A percentile compares a stretch with the other conserved stretches of the same genome.
These are phyloP conservation scores for Dichotomopilus funicola DNA, from an alignment of 2,329 filamentous ascomycete species.

Conservation along the genomic window DNA sequence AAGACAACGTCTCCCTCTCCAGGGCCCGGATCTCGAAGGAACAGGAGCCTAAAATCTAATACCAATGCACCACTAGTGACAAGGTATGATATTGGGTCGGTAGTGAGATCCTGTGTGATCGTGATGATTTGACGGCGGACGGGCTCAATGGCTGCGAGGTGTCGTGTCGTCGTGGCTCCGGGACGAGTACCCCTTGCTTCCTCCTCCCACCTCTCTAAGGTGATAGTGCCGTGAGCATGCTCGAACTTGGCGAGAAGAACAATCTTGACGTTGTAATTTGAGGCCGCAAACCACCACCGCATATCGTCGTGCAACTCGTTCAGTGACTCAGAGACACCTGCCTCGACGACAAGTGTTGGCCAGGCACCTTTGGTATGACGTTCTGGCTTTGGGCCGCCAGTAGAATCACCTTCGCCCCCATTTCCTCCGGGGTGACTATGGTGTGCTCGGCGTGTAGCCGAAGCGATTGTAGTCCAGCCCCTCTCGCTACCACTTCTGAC, in stretches of 20 bases:
- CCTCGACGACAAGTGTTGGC: constrained; percentile 18
- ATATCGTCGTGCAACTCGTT: not conserved
- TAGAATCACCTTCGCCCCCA: constrained; percentile 4
- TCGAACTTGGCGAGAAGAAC: constrained; percentile 17
- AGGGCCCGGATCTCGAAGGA: not conserved
- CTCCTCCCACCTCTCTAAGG: constrained; percentile 18
- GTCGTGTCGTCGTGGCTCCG: constrained; percentile 12
- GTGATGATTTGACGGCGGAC: constrained; percentile 13
- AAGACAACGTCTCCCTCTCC: constrained; percentile 1
- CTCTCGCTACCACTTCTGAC: not conserved
- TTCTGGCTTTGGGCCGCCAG: constrained; percentile 7
- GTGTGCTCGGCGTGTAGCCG: not conserved
- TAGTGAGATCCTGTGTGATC: constrained; percentile 10
- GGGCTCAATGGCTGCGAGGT: constrained; percentile 6
- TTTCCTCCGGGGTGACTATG: not conserved
- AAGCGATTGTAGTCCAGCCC: not conserved
- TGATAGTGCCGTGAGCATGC: not conserved
- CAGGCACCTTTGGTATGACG: constrained; percentile 6
- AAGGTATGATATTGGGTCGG: constrained; percentile 12
- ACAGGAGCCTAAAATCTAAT: not conserved
- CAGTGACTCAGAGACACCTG: constrained; percentile 10
- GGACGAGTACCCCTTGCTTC: constrained; percentile 8
- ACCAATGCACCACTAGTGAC: constrained; percentile 13
- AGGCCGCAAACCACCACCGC: constrained; percentile 16
- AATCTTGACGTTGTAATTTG: constrained; percentile 18